phyloP scores from a whole-genome alignment of 1,284 basidiomycete genomes.

The Exobasidium rhododendri region DNA sequence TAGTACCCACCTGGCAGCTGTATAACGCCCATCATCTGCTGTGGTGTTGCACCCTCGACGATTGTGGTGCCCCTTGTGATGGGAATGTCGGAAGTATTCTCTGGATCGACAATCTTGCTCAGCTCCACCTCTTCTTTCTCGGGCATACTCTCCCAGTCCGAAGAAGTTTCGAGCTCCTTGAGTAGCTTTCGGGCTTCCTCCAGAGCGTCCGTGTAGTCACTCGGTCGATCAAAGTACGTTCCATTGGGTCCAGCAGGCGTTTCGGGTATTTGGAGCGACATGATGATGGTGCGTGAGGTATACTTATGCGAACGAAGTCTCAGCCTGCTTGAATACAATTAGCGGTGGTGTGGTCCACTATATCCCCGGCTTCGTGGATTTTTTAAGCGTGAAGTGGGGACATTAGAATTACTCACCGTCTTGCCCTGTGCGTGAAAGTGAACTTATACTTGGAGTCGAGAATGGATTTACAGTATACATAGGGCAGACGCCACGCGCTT shows the following conservation, averaged over 20 bases:
- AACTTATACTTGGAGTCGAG: too few relatives aligned
- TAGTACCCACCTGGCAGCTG: constrained; percentile 27
- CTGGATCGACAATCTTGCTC: constrained; percentile 37
- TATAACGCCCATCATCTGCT: constrained; percentile 37
- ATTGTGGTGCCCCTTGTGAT: constrained; percentile 37
- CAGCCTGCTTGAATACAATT: too few relatives aligned
- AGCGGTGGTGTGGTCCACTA: too few relatives aligned
- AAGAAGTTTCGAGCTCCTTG: constrained; percentile 24
- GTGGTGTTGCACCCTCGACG: constrained; percentile 44
- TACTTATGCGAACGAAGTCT: constrained; percentile 1
- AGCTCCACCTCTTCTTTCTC: constrained; percentile 42
- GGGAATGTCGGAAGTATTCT: constrained; percentile 38
- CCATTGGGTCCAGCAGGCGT: constrained; percentile 16
- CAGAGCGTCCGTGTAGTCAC: constrained; percentile 32
- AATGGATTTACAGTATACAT: too few relatives aligned
- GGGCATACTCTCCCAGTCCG: constrained; percentile 42
- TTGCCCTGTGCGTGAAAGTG: too few relatives aligned
- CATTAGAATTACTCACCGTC: too few relatives aligned
- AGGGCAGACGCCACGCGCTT: too few relatives aligned
- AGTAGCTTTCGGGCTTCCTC: constrained; percentile 33
- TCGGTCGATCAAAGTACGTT: constrained; percentile 27
- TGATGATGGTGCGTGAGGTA: constrained; percentile 14
- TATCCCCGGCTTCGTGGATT: too few relatives aligned
- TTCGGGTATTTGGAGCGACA: constrained; percentile 41
- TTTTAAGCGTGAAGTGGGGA: too few relatives aligned